Evolutionary conservation across 129 eudicot genomes (phyloP), one percentile per base, ranked within the genome.

Genomic region (Ambrosia artemisiifolia): DNA sequence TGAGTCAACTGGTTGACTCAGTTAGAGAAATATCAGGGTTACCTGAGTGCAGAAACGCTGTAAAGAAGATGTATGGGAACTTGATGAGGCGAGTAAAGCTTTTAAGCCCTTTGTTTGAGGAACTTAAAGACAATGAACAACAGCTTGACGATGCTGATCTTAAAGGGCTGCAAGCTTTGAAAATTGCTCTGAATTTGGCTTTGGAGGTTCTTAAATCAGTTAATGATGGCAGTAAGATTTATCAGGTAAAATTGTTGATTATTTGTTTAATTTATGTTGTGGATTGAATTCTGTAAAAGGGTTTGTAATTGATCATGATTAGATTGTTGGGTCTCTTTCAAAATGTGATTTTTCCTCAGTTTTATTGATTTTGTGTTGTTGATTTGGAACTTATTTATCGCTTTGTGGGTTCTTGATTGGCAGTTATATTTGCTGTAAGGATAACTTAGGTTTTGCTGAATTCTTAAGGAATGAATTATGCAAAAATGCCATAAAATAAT

Each of bases 21-120:
- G 80, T 82, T 62, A 84, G 69, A 74, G 92, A 83, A 0, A 79
- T 93, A 34, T 85, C 91, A 70, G 85, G 72, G 56, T 67, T 87
- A 75, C 88, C 98, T 3, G 98, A 93, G 71, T 93, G 98, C 74
- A 80, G 82, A 57, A 87, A 86, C 73, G 87, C 83, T 3, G 50
- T 86, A 9, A 85, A 80, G 75, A 87, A 72, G 84, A 85, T 84
- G 90, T 89, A 87, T 72, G 77, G 89, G 34, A 93, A 88, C 85
- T 82, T 93, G 87, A 85, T 83, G 38, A 61, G 98, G 51, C 87
- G 96, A 64, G 80, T 90, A 30, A 93, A 93, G 93, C 95, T 93
- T 17, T 75, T 93, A 80, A 87, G 96, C 78, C 98, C 98, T 72
- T 76, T 93, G 63, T 83, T 90, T 72, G 98, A 93, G 65, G 98